These are phyloP conservation scores for Ceratonia siliqua DNA, from an alignment of 306 rosid species.

Conservation along the genomic window DNA sequence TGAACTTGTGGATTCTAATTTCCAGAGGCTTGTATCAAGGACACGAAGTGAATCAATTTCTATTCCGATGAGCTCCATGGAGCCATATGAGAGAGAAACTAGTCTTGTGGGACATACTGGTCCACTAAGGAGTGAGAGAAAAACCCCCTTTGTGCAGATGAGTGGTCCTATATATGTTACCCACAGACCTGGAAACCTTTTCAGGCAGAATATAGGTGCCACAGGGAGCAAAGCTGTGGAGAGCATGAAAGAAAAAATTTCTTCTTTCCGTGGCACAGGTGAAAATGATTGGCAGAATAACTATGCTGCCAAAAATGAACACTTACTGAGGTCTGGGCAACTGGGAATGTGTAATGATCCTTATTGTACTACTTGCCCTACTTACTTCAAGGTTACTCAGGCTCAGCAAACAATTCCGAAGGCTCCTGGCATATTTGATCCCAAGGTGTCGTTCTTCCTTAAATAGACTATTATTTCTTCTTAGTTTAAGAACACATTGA, in stretches of 20 bases:
- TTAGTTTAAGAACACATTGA: background rate
- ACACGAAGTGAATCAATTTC: constrained; percentile 68
- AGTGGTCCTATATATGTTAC: constrained; percentile 61
- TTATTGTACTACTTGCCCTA: constrained; percentile 88
- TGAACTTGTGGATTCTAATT: constrained; percentile 38
- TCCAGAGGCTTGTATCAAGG: constrained; percentile 42
- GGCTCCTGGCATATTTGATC: constrained; percentile 52
- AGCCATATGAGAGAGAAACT: constrained; percentile 46
- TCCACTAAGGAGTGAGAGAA: constrained; percentile 60
- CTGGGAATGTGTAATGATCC: constrained; percentile 93
- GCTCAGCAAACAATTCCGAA: constrained; percentile 45
- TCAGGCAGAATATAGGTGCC: constrained; percentile 25
- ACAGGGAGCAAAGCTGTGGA: constrained; percentile 42
- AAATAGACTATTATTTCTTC: constrained; percentile 10
- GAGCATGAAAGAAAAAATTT: constrained; percentile 38
- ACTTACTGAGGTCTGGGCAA: constrained; percentile 81
- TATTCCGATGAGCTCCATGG: constrained; percentile 53
- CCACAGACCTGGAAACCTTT: constrained; percentile 42
- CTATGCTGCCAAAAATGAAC: constrained; percentile 56
- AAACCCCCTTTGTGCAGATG: constrained; percentile 57
- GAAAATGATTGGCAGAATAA: constrained; percentile 47
- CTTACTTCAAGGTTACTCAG: constrained; percentile 53
- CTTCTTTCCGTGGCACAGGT: constrained; percentile 30
- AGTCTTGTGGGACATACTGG: constrained; percentile 75
- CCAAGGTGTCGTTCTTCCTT: constrained; percentile 52